These are phyloP conservation scores for Lupinus albus DNA, from an alignment of 306 rosid genomes.

Conservation along the genomic window DNA sequence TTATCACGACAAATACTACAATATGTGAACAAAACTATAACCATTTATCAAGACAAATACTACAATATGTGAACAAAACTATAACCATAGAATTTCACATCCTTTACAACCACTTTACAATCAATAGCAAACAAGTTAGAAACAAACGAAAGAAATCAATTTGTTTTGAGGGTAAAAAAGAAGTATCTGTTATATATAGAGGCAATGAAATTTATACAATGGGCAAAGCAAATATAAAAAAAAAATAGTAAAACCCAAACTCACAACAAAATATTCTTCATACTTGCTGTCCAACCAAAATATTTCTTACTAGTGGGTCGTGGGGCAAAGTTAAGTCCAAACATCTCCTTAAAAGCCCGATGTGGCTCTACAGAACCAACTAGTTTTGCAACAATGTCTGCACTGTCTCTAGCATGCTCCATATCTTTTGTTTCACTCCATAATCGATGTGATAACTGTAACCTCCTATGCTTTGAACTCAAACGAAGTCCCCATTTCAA, in stretches of 20 bases:
- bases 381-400: conserved; percentile 73
- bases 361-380: conserved; percentile 78
- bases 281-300: conserved; percentile 53
- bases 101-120: conserved; percentile 50
- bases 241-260: conserved; percentile 28
- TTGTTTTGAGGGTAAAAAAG: neutral
- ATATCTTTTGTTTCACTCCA: conserved; percentile 66
- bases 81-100: conserved; percentile 28
- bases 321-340: conserved; percentile 93
- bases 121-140: conserved; percentile 46
- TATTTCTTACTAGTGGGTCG: conserved; percentile 55
- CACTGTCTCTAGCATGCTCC: conserved; percentile 75
- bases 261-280: conserved; percentile 59
- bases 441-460: conserved; percentile 65
- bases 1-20: neutral
- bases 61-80: conserved; percentile 30
- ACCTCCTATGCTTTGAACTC: conserved; percentile 65
- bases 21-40: conserved; percentile 28
- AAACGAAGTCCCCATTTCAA: conserved; percentile 72
- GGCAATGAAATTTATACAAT: conserved; percentile 33
- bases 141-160: conserved; percentile 27
- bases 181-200: conserved; percentile 38
- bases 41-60: conserved; percentile 6
- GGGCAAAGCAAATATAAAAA: conserved; percentile 36
- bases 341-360: conserved; percentile 92